phyloP scores from a whole-genome alignment of 257 asterid genomes.

The Linaria vulgaris region DNA sequence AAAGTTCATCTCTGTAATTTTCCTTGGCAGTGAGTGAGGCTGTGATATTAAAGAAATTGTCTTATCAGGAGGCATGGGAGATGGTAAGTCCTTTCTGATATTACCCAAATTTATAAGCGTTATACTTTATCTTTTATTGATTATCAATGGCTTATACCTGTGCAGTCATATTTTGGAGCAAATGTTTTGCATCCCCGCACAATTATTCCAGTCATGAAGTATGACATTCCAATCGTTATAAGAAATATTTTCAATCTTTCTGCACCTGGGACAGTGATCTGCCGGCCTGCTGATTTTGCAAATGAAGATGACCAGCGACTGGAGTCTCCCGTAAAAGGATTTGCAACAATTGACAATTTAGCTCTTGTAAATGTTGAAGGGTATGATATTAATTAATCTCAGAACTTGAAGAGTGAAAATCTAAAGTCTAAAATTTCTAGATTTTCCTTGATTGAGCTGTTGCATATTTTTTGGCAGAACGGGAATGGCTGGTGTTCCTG shows the following conservation, averaged over 20 bases:
- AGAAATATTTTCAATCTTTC: conserved; percentile 92
- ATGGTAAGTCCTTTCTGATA: conserved; percentile 52
- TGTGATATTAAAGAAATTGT: conserved; percentile 73
- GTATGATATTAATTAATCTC: conserved; percentile 42
- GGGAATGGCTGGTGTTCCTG: conserved; percentile 99
- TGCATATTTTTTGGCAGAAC: conserved; percentile 54
- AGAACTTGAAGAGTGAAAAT: not conserved
- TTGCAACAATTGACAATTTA: conserved; percentile 94
- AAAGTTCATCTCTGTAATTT: conserved; percentile 1
- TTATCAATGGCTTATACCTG: conserved; percentile 18
- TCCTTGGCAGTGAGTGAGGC: conserved; percentile 82
- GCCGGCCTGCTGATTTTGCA: conserved; percentile 49
- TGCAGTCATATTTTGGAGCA: conserved; percentile 97
- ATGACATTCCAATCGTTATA: conserved; percentile 91
- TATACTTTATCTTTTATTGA: conserved; percentile 24
- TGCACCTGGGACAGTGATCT: conserved; percentile 88
- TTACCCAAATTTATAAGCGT: conserved; percentile 21
- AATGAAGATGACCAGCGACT: conserved; percentile 43
- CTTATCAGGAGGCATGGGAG: conserved; percentile 99
- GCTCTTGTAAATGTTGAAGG: conserved; percentile 99
- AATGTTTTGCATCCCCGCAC: conserved; percentile 98
- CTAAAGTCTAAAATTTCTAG: conserved; percentile 3
- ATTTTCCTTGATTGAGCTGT: conserved; percentile 8
- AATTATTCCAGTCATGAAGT: conserved; percentile 93
- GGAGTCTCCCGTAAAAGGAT: conserved; percentile 85